phyloP scores from a whole-genome alignment of 139 green algal species.

The Micractinium conductrix region DNA sequence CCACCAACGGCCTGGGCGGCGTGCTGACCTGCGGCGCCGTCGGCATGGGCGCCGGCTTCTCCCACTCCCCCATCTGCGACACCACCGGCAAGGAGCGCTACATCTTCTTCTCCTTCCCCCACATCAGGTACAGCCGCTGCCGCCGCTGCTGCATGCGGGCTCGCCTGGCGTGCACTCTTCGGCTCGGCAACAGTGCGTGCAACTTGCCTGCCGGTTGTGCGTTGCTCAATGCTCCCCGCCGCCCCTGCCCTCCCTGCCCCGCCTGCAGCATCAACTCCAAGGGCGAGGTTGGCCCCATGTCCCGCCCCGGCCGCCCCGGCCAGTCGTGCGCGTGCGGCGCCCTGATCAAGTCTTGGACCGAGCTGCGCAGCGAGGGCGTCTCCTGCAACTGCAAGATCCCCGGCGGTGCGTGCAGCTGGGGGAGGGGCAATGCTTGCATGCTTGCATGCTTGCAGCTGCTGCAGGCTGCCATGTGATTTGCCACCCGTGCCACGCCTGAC shows the following conservation, averaged over 20 bases:
- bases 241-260: too few species aligned
- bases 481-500: neutral
- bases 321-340: conserved; percentile 84
- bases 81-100: conserved; percentile 80
- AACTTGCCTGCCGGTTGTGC: too few species aligned
- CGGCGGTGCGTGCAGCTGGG: conserved; percentile 34
- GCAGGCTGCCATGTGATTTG: neutral
- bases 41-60: too few species aligned
- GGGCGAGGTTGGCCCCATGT: conserved; percentile 70
- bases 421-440: neutral
- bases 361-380: conserved; percentile 54
- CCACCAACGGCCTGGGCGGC: conserved; percentile 83
- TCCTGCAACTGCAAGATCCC: conserved; percentile 57
- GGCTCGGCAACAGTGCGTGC: too few species aligned
- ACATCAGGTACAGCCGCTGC: too few species aligned
- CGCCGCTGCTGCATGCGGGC: too few species aligned
- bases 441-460: neutral
- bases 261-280: conserved; percentile 80
- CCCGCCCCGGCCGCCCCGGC: conserved; percentile 63
- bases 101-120: conserved; percentile 92
- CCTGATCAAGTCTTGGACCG: conserved; percentile 49
- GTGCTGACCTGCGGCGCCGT: conserved; percentile 85
- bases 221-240: too few species aligned
- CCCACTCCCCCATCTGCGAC: too few species aligned
- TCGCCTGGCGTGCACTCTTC: too few species aligned